Conservation (phyloP, 768 basidiomycete genomes). For the Suillus subluteus region DNA sequence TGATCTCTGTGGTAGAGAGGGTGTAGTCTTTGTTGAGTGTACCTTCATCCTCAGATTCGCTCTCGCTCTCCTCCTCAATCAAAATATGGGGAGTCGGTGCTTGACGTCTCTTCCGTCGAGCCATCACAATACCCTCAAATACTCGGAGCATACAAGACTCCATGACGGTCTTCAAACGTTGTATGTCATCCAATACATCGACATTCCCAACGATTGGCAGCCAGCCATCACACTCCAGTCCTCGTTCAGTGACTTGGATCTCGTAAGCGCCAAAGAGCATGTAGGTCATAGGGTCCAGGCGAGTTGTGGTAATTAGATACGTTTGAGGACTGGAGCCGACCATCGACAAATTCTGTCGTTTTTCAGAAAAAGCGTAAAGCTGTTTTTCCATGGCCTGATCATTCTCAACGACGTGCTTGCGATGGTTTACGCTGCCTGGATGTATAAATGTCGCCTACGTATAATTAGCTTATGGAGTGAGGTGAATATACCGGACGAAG, state of each 20-base stretch:
- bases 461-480: constrained; percentile 15
- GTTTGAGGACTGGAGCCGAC: constrained; percentile 55
- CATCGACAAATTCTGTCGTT: constrained; percentile 72
- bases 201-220: constrained; percentile 78
- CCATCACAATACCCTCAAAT: constrained; percentile 77
- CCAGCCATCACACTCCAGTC: constrained; percentile 90
- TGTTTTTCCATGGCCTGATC: constrained; percentile 57
- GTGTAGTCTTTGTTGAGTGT: constrained; percentile 46
- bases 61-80: constrained; percentile 53
- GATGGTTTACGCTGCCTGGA: constrained; percentile 83
- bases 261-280: constrained; percentile 89
- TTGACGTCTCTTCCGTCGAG: constrained; percentile 31
- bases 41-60: constrained; percentile 57
- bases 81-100: constrained; percentile 39
- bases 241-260: constrained; percentile 67
- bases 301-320: constrained; percentile 79
- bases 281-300: constrained; percentile 86
- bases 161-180: constrained; percentile 76
- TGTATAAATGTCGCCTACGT: constrained; percentile 76
- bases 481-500: constrained; percentile 7
- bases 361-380: constrained; percentile 82
- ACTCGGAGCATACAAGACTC: constrained; percentile 87
- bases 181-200: constrained; percentile 80
- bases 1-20: constrained; percentile 68
- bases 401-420: constrained; percentile 46